Percentiles rank a stretch among this genome's conserved stretches.
These are phyloP conservation scores for Neoarthrinium moseri DNA, from an alignment of 2,329 filamentous ascomycete species.

Conservation along the genomic window DNA sequence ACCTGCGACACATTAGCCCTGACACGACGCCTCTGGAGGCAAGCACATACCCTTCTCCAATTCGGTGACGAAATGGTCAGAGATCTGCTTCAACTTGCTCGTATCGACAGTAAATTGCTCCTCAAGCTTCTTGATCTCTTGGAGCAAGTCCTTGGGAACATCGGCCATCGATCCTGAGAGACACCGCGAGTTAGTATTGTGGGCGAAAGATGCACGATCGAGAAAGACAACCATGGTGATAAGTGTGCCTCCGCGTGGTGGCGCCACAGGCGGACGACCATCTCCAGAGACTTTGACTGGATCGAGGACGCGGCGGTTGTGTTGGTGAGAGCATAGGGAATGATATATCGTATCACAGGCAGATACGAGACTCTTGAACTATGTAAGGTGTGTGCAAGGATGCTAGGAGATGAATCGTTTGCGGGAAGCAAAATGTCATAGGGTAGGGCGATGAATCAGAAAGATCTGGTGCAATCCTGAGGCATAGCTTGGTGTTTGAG, in stretches of 20 bases:
- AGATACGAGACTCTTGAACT: background rate
- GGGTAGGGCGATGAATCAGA: background rate
- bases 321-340: background rate
- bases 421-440: background rate
- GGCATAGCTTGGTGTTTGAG: background rate
- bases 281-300: conserved; percentile 4
- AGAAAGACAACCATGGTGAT: conserved; percentile 14
- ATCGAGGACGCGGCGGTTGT: background rate
- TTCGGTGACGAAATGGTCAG: conserved; percentile 84
- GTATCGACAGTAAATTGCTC: conserved; percentile 76
- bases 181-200: background rate
- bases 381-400: background rate
- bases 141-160: conserved; percentile 78
- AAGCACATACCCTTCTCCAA: conserved; percentile 69
- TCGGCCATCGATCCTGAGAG: conserved; percentile 81
- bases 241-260: conserved; percentile 14
- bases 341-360: background rate
- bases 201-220: background rate
- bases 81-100: conserved; percentile 84
- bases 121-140: conserved; percentile 81
- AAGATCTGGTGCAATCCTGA: too few relatives aligned
- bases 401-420: background rate
- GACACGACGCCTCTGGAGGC: conserved; percentile 16
- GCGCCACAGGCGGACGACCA: conserved; percentile 7
- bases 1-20: conserved; percentile 46